Base-by-base conservation (phyloP, 108 stramenopile species). In the Aureococcus anophagefferens region DNA sequence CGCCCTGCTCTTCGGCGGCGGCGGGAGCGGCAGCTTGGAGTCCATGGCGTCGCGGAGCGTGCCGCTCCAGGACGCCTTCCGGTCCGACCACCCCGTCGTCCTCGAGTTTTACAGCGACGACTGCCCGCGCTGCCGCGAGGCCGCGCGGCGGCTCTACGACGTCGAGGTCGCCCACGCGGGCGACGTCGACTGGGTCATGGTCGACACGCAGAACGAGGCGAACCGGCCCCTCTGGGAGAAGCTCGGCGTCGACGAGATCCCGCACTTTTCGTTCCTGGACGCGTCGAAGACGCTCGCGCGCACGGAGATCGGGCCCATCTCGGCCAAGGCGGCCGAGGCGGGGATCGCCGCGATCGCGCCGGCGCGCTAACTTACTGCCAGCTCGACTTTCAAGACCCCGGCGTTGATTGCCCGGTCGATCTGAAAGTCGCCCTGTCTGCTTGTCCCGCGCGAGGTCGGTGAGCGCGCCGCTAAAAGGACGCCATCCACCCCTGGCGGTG, bases 181-280 rank as follows among this genome's bases (percentile, higher is more conserved):
- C 11, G 51, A 59, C 21, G 25, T 25, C 7, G 1, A 18, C 51
- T 59, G 51, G 51, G 51, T 59, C 51, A 59, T 59, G 51, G 25
- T 59, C 51, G 51, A 59, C 51, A 59, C 51, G 51, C 14, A 59
- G 21, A 11, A 59, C 51, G 51, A 59, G 51, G 25, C 21, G 7
- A 59, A 59, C 51, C 51, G 51, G 51, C 21, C 25, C 51, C 51
- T 59, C 51, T 59, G 51, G 51, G 51, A 59, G 51, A 1, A 1
- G 21, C 51, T 59, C 51, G 51, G 51, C 14, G 51, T 59, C 51
- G 51, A 59, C 51, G 51, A 59, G 51, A 59, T 59, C 51, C 51
- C 51, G 21, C 51, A 59, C 51, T 59, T 59, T 11, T 3, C 51
- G 21, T 59, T 59, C 51, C 25, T 59, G 7, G 51, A 59, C 51